Evolutionary conservation across 176 grass and related monocot genomes (phyloP), one percentile per base, ranked within the genome.

Genomic region (Saccharum spontaneum): DNA sequence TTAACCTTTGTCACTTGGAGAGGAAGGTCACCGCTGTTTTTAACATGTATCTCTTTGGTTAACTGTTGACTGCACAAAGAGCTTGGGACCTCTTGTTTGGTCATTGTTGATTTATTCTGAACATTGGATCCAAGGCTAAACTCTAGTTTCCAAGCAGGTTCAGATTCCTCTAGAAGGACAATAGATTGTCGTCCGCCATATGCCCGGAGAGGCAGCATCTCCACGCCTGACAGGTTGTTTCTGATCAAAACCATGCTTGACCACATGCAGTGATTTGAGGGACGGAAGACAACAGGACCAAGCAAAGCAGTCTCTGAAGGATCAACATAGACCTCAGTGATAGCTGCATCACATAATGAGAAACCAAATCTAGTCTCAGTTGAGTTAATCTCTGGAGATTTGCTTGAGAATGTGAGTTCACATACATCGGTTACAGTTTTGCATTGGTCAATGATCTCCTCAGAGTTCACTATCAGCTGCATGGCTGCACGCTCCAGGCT

Each of bases 1-100:
- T 88, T 79, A 20, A 98, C 80, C 57, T 90, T 95, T 59, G 87
- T 92, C 40, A 98, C 89, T 78, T 76, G 74, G 71, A 98, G 89
- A 84, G 93, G 96, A 77, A 98, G 89, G 70, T 98, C 96, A 6
- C 96, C 96, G 6, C 75, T 98, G 69, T 98, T 98, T 90, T 98
- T 98, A 4, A 92, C 93, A 87, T 86, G 78, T 90, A 98, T 86
- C 75, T 95, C 91, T 73, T 98, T 98, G 61, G 85, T 94, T 73
- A 98, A 63, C 33, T 55, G 73, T 71, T 92, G 86, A 64, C 73
- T 80, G 77, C 96, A 98, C 9, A 85, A 88, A 83, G 88, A 76
- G 36, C 72, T 85, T 15, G 44, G 64, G 59, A 46, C 81, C 69
- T 88, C 82, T 34, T 77, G 68, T 70, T 90, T 69, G 14, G 82